These are phyloP conservation scores for Polychytrium aggregatum DNA, from an alignment of 192 early-diverging fungal species.

Conservation along the genomic window DNA sequence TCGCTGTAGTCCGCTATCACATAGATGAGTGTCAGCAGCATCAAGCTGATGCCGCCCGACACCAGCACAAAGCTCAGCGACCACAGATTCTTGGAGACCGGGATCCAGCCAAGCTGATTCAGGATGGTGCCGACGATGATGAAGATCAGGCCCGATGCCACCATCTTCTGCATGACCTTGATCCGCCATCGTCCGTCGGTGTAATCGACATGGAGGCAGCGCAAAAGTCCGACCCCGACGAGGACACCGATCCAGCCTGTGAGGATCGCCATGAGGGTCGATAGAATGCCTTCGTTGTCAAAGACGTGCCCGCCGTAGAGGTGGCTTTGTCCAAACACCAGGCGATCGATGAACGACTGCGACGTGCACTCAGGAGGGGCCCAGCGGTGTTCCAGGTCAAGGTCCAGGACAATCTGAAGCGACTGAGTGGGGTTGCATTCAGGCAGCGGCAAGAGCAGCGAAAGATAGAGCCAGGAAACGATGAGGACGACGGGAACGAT, in stretches of 20 bases:
- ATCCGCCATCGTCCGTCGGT: conserved; percentile 10
- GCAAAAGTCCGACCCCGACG: conserved; percentile 11
- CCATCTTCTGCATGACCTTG: background rate
- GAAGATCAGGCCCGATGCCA: background rate
- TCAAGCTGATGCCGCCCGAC: conserved; percentile 15
- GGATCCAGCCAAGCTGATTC: conserved; percentile 18
- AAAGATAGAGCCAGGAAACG: background rate
- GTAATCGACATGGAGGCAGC: conserved; percentile 3
- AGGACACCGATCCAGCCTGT: conserved; percentile 34
- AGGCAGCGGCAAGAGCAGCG: no score
- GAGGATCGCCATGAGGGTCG: conserved; percentile 29
- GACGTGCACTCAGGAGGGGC: conserved; percentile 36
- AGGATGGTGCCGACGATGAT: conserved; percentile 8
- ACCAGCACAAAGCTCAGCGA: conserved; percentile 34
- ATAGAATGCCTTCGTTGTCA: conserved; percentile 38
- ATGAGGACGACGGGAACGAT: no score
- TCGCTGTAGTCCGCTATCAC: conserved; percentile 21
- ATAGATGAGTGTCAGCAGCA: conserved; percentile 11
- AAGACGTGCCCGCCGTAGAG: conserved; percentile 16
- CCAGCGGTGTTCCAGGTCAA: no score
- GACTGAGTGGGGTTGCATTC: no score
- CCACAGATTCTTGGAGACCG: conserved; percentile 44
- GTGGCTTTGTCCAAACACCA: conserved; percentile 16
- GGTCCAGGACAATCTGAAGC: no score
- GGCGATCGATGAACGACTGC: conserved; percentile 26